Conservation (phyloP, 2,329 filamentous ascomycete genomes). For the Colletotrichum godetiae region DNA sequence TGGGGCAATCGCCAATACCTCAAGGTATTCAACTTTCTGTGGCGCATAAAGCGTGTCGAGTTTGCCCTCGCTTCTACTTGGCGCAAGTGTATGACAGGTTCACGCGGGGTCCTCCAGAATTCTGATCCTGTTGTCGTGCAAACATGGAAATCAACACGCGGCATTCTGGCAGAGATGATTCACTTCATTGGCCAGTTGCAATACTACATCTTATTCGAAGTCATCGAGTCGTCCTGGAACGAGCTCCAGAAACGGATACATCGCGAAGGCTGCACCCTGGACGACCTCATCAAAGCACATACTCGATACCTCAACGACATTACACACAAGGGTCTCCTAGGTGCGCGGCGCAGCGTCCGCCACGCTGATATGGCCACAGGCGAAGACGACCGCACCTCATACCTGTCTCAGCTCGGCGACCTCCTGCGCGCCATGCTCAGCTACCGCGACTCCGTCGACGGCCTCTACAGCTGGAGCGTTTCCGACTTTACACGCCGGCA, state of each 20-base stretch:
- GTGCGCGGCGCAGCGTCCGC: slow-evolving; percentile 68
- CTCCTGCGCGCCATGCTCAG: slow-evolving; percentile 93
- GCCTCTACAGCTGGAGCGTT: slow-evolving; percentile 93
- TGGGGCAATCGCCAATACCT: slow-evolving; percentile 97
- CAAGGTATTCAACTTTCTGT: slow-evolving; percentile 99
- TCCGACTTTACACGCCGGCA: slow-evolving; percentile 94
- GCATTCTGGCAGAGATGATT: slow-evolving; percentile 95
- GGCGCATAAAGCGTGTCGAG: slow-evolving; percentile 97
- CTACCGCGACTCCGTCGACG: slow-evolving; percentile 94
- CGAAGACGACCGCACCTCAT: slow-evolving; percentile 78
- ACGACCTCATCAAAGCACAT: slow-evolving; percentile 94
- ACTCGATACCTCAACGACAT: slow-evolving; percentile 91
- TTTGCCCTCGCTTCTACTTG: slow-evolving; percentile 92
- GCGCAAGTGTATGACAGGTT: slow-evolving; percentile 95
- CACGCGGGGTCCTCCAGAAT: slow-evolving; percentile 87
- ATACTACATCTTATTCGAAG: slow-evolving; percentile 98
- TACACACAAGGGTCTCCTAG: slow-evolving; percentile 94
- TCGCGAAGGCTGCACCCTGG: slow-evolving; percentile 89
- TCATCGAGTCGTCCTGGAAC: slow-evolving; percentile 96
- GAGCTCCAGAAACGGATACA: slow-evolving; percentile 85
- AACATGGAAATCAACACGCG: slow-evolving; percentile 92
- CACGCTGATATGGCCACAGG: slow-evolving; percentile 52
- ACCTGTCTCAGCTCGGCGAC: slow-evolving; percentile 91
- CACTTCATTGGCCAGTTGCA: slow-evolving; percentile 97
- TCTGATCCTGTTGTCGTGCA: slow-evolving; percentile 75